Base-by-base conservation (phyloP, 1,284 basidiomycete species). In the Microbotryomycetes sp. region DNA sequence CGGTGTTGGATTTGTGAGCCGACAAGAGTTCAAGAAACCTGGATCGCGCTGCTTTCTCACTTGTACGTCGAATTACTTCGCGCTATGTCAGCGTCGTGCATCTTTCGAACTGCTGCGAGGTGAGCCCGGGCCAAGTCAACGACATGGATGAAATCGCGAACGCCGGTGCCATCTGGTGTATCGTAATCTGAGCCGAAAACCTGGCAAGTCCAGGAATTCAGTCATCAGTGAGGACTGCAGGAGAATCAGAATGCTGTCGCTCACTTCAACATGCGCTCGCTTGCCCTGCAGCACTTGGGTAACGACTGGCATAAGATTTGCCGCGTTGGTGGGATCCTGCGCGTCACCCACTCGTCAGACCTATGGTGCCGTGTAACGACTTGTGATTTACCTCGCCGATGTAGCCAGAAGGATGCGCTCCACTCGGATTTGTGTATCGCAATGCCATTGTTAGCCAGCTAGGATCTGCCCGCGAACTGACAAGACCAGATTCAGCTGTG, bases 381-480 rank as follows among this genome's bases (percentile, higher is more conserved):
- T 9, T 41, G 35, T n/a, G 51, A 41, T 24, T 41, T 29, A 59
- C 66, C 57, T 71, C 70, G 30, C 70, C 68, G 13, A 71, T 67
- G 35, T 67, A 56, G 5, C 70, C 70, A 5, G 68, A 69, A 3
- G 64, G 59, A 50, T 71, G 64, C 30, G 66, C 67, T 5, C 70
- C 70, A 55, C 66, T 66, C 13, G 70, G 70, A 49, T 71, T 71
- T 45, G 66, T 64, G 54, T 71, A 71, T 29, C 69, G 64, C 18
- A 71, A 56, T 13, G 64, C 61, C 48, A 69, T 58, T 18, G 64
- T 68, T 41, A 55, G 51, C 63, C 63, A 65, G 2, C 54, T 52
- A 9, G 66, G 63, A 30, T 62, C 61, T 0, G 66, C 50, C 1
- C 29, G 45, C 7, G 45, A 54, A n/a, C 57, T 59, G 45, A 1